Base-by-base conservation (phyloP, 2,329 filamentous ascomycete genomes). In the Fusarium xyrophilum region DNA sequence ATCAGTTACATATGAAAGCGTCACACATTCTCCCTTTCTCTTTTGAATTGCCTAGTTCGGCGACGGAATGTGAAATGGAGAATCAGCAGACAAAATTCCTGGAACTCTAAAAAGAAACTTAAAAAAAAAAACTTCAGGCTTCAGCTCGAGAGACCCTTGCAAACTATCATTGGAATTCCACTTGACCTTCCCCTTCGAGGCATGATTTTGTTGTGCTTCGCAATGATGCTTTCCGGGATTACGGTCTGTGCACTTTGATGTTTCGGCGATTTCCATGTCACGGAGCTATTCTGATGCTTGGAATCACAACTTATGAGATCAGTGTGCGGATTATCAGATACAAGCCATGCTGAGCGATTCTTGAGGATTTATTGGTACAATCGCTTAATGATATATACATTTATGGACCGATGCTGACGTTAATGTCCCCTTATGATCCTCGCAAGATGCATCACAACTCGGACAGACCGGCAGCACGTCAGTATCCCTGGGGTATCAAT, bases 401-500 rank as follows among this genome's bases (percentile, higher is more conserved):
- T 36, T 38, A n/a, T 27, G 40, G 21, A 35, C 21, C 51, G 35
- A 39, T 67, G 58, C 40, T 63, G 47, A 56, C 25, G 19, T 46
- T 21, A 19, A 23, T 11, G 27, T 12, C 19, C n/a, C 19, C 25
- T 27, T 25, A 9, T 30, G 33, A 47, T 33, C 25, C 33, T 38
- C 32, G 25, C n/a, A 50, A 27, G 9, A 23, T 13, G 28, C 19
- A 52, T 63, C 59, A 65, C 63, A 63, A 53, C 60, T 65, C 56
- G 44, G 36, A 60, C 32, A 36, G 40, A 55, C 67, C 47, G 64
- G 55, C 71, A 74, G 71, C 71, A 73, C 63, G 71, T 73, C 61
- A 70, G 66, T 62, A 67, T 66, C 52, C 50, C 53, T 56, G 28
- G 42, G 62, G 63, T 65, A 70, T 66, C 61, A 70, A 65, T 65